phyloP scores from a whole-genome alignment of 2,329 filamentous ascomycete species.

The Neocucurbitaria cava region DNA sequence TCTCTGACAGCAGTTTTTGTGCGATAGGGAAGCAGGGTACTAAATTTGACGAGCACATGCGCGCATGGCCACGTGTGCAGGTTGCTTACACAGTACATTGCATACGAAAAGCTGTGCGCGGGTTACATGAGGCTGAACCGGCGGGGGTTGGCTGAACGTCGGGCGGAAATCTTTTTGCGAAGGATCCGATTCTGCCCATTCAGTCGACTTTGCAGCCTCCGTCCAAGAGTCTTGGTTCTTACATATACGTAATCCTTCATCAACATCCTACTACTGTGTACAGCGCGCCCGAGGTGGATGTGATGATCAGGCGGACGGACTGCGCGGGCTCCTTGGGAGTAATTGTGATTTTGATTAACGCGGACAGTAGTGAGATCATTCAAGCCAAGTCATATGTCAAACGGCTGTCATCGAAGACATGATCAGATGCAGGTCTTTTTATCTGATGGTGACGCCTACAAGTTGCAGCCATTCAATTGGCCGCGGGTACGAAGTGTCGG shows the following conservation, averaged over 20 bases:
- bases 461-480: neutral
- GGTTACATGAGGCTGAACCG: neutral
- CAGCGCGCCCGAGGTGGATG: neutral
- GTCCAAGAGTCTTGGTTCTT: neutral
- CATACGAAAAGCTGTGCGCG: neutral
- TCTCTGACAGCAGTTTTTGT: neutral
- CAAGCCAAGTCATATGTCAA: neutral
- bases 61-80: neutral
- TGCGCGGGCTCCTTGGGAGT: neutral
- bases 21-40: neutral
- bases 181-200: neutral
- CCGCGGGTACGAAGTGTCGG: neutral
- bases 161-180: neutral
- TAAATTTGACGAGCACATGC: neutral
- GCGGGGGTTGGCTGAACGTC: neutral
- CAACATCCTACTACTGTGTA: neutral
- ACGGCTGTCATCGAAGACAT: neutral
- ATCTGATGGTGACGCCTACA: neutral
- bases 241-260: neutral
- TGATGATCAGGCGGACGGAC: neutral
- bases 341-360: neutral
- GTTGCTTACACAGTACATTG: neutral
- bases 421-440: neutral
- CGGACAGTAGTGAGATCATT: neutral
- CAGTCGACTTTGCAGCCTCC: neutral